Evolutionary conservation across 2,329 filamentous ascomycete species (phyloP), one percentile per base, ranked within the genome.

Genomic region (Botrytis cinerea): DNA sequence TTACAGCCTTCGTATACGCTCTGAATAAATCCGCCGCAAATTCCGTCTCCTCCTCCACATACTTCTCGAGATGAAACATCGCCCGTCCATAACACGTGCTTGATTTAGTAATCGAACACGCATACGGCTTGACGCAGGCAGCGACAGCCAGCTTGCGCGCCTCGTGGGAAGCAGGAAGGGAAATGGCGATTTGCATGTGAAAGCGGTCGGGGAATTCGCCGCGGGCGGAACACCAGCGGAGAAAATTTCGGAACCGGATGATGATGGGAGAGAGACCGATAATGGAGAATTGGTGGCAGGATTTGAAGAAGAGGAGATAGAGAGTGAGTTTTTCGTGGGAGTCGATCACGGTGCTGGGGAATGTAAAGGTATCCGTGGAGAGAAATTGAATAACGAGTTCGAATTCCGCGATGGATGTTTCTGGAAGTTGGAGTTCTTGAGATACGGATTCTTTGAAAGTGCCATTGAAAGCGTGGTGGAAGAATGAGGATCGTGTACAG

Each of bases 261-360:
- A 63, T 32, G 18, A 72, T 28, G 64, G 7, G 12, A 0, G 35
- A 22, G 46, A 68, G 64, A n/a, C 9, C 5, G 32, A 35, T 51
- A 12, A 32, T 64, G 45, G 32, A 22, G 22, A 43, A 7, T 10
- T 82, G 85, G 76, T 40, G n/a, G 46, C 40, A 48, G 54, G 12
- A 4, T 6, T 10, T 8, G 66, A 45, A 22, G 68, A 66, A n/a
- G 75, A 25, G 1, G 67, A 64, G 51, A 74, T 60, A n/a, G 51
- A 66, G 57, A 61, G 64, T 43, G n/a, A 57, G 66, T 32, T 45
- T 57, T 57, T 57, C 66, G 0, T 28, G 10, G 48, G 66, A 12
- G 9, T 8, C 5, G 10, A 12, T 18, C 1, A 57, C 2, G n/a
- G 9, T 14, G 5, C 0, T 35, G 6, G 70, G 62, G 20, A 72